These are phyloP conservation scores for Calycina herbarum DNA, from an alignment of 2,329 filamentous ascomycete genomes.

Conservation along the genomic window DNA sequence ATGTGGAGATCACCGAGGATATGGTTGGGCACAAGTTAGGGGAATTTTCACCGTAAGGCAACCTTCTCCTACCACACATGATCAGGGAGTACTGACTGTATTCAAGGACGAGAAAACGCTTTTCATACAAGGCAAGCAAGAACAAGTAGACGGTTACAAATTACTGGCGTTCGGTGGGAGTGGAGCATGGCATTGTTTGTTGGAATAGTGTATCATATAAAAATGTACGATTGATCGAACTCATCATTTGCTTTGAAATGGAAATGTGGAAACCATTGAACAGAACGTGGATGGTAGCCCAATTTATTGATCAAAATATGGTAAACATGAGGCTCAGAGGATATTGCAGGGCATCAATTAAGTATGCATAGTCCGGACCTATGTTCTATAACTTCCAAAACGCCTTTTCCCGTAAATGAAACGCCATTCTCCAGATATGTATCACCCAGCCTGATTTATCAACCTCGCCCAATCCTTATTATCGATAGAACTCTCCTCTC, in stretches of 20 bases:
- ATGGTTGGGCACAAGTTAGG: constrained; percentile 78
- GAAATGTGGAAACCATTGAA: no score
- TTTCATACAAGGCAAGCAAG: constrained; percentile 70
- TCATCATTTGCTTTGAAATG: no score
- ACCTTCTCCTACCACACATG: neutral
- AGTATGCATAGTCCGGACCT: constrained; percentile 5
- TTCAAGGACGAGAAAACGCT: constrained; percentile 64
- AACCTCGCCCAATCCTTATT: neutral
- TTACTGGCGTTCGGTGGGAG: constrained; percentile 19
- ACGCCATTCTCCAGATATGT: neutral
- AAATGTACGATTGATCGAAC: neutral
- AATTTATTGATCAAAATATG: neutral
- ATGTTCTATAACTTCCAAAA: neutral
- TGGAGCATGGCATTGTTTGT: constrained; percentile 8
- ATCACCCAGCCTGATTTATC: neutral
- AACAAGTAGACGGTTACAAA: constrained; percentile 48
- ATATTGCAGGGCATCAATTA: neutral
- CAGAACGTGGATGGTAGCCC: neutral
- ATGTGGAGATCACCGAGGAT: constrained; percentile 70
- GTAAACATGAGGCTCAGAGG: neutral
- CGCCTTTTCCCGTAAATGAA: neutral
- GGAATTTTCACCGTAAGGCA: constrained; percentile 67
- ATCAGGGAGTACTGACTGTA: neutral
- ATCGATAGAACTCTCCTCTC: constrained; percentile 95
- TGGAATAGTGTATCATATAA: constrained; percentile 6